phyloP scores from a whole-genome alignment of 257 asterid genomes.

The Solanum pennellii region DNA sequence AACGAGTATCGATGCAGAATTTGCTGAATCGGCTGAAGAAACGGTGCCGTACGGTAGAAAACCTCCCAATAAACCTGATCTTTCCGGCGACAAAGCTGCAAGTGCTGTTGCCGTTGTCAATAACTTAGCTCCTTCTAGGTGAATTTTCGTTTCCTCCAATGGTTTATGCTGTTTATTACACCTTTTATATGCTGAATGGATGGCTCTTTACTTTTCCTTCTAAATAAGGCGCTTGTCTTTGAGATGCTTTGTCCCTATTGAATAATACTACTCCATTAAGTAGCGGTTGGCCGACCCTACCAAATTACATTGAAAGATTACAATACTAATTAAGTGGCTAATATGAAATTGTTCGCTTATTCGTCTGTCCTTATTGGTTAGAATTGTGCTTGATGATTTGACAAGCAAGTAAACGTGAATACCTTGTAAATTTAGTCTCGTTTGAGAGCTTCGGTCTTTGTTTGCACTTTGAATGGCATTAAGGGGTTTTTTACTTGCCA shows the following conservation, averaged over 20 bases:
- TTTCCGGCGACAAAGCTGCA: slow-evolving; percentile 31
- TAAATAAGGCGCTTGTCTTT: not conserved
- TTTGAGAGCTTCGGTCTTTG: not conserved
- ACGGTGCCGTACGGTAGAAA: slow-evolving; percentile 20
- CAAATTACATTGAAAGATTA: not conserved
- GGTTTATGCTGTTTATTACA: not conserved
- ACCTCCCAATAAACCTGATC: slow-evolving; percentile 37
- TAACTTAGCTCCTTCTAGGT: slow-evolving; percentile 61
- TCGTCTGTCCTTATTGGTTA: not conserved
- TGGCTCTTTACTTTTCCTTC: not conserved
- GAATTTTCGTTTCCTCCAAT: not conserved
- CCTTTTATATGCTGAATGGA: not conserved
- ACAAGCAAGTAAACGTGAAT: not conserved
- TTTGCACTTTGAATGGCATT: not conserved
- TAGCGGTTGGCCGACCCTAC: not conserved
- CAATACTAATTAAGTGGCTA: not conserved
- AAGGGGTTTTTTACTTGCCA: not conserved
- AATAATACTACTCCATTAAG: not conserved
- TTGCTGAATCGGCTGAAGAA: slow-evolving; percentile 43
- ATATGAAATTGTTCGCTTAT: not conserved
- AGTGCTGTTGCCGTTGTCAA: slow-evolving; percentile 27
- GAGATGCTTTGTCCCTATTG: not conserved
- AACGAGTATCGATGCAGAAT: slow-evolving; percentile 36
- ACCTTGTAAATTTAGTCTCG: not conserved
- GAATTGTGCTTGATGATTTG: not conserved